Evolutionary conservation across 495 filamentous ascomycete species (phyloP), one percentile per base, ranked within the genome.

Genomic region (Clohesyomyces aquaticus): DNA sequence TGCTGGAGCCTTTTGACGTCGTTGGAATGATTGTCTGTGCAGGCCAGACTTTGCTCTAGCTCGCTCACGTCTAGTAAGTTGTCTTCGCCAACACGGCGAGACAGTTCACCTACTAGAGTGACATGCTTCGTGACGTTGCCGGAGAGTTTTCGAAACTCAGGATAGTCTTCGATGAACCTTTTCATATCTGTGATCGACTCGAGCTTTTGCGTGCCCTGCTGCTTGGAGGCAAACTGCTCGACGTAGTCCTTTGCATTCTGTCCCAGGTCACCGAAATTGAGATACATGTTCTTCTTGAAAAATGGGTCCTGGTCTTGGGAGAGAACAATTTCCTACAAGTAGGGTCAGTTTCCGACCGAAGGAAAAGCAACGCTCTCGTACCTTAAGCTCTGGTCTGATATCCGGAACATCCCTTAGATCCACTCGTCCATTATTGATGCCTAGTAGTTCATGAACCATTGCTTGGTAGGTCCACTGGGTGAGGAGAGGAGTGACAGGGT

Each of bases 241-340:
- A 98, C 94, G 74, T 98, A 98, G 62, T 97, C 93, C 73, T 98
- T 98, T 74, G 97, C 97, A 72, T 96, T 98, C 55, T 94, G 90
- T 21, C 94, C 94, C 19, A 98, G 83, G 66, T 98, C 94, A 43
- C 94, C 94, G 74, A 98, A 98, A 70, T 98, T 98, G 69, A 96
- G 86, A 70, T 92, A 98, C 95, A 98, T 98, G 74, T 98, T 98
- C 78, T 96, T 97, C 77, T 97, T 96, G 78, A 98, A 98, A 78
- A 98, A 98, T 0, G 94, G 95, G 71, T 98, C 94, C 74, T 98
- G 95, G 64, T 98, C 95, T 75, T 95, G 95, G 1, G 93, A 96
- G 19, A 98, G 78, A 11, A 96, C 93, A 60, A 98, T 93, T 78
- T 98, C 94, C 77, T 75, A 38, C 1, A 46, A 45, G 2, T 2